Evolutionary conservation across 768 basidiomycete species (phyloP), one percentile per base, ranked within the genome.

Genomic region (Suillus paluster): DNA sequence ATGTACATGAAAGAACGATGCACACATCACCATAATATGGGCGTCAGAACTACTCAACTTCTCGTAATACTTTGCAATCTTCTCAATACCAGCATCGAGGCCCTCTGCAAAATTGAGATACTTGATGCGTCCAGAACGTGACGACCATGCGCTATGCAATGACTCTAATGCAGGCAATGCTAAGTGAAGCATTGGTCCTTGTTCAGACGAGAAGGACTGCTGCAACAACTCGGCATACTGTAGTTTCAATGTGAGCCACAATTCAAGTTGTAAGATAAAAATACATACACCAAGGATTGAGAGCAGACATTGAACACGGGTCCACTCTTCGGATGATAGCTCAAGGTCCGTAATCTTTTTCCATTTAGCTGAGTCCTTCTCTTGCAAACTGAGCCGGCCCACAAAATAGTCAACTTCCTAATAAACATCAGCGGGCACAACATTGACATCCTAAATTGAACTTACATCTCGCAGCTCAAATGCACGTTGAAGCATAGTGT

Each of bases 21-120:
- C 38, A 14, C 55, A 79, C 75, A 63, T 77, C 1, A 73, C 65
- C 30, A 78, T 60, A 7, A 75, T 68, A 59, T 77, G 73, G 9
- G 74, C 74, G 60, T 72, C 67, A n/a, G n/a, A n/a, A n/a, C n/a
- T n/a, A n/a, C n/a, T n/a, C 3, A 70, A 72, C 57, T 71, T 69
- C 41, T 71, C 63, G 64, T 79, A 78, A 59, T 79, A 78, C 33
- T 75, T 67, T 23, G 65, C 57, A 19, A 79, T 63, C 62, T 79
- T 80, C 1, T 62, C 50, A 27, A 70, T 53, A 2, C 67, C 79
- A 1, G 70, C 70, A 14, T 69, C 44, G n/a, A 79, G 60, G 4
- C 71, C 73, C 42, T 41, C 2, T 14, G 19, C 12, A 63, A 75
- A 75, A 1, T 57, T 44, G 1, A 25, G 56, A 53, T 73, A 76